Evolutionary conservation across 2,329 filamentous ascomycete genomes (phyloP).

Genomic region (Fusarium pseudonygamai): DNA sequence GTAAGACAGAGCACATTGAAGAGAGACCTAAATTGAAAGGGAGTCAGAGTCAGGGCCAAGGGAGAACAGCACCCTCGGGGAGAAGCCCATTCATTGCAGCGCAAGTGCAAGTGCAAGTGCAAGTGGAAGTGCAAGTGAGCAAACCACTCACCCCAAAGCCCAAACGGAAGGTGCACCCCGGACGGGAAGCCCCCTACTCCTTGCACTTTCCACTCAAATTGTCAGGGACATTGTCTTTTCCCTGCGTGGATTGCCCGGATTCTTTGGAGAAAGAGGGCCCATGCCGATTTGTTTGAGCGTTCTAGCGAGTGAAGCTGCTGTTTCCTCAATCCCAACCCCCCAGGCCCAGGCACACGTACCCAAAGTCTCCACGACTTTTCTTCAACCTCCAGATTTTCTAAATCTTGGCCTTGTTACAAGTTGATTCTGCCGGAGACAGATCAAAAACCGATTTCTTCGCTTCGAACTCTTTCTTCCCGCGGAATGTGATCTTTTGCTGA

Average conservation of each 20-base stretch:
- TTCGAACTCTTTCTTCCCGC: not conserved
- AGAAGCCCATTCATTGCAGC: not conserved
- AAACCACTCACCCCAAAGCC: not conserved
- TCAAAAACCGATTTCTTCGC: not conserved
- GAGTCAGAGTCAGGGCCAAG: slow-evolving; percentile 17
- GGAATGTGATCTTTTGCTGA: slow-evolving; percentile 14
- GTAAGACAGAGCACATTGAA: not conserved
- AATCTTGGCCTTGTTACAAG: slow-evolving; percentile 1
- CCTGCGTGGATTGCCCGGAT: slow-evolving; percentile 4
- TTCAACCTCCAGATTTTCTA: slow-evolving; percentile 25
- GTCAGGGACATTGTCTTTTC: slow-evolving; percentile 11
- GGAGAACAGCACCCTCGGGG: not conserved
- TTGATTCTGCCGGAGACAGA: not conserved
- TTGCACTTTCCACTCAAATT: slow-evolving; percentile 3
- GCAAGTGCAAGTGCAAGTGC: not conserved
- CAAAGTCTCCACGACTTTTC: slow-evolving; percentile 13
- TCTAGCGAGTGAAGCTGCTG: slow-evolving; percentile 6
- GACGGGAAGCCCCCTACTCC: slow-evolving; percentile 24
- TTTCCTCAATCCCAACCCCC: slow-evolving; percentile 21
- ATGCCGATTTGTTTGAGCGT: slow-evolving; percentile 4
- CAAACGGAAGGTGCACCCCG: slow-evolving; percentile 23
- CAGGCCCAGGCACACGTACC: slow-evolving; percentile 7
- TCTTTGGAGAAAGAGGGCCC: slow-evolving; percentile 30
- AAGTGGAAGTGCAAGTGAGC: not conserved
- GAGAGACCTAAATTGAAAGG: not conserved